Evolutionary conservation across 108 stramenopile species (phyloP), one percentile per base, ranked within the genome.

Genomic region (Skeletonema potamos): DNA sequence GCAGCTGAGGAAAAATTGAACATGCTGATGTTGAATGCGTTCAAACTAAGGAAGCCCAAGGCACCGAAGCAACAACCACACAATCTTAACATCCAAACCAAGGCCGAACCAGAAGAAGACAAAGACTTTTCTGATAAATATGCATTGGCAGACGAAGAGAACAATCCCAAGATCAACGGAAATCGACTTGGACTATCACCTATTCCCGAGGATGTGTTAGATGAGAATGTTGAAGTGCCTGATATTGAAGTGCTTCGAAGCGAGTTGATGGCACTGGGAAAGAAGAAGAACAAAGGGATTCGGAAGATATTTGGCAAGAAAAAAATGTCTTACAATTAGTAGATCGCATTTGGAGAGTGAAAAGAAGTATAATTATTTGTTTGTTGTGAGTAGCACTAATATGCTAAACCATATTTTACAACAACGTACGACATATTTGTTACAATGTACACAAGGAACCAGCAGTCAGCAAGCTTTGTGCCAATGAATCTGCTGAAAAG

Each of bases 241-340:
- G n/a, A n/a, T 6, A 41, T 41, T 15, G 39, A 41, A n/a, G 39
- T 41, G 15, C 15, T 15, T n/a, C 10, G n/a, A 4, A 41, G 39
- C 15, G 51, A 43, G 6, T 37, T 33, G 36, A 1, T 37, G 36
- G 62, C 22, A 26, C 22, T 32, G 4, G 33, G 58, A 6, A 64
- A 46, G 8, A 75, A 75, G 34, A 33, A 44, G 10, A 75, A 51
- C 54, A 75, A 67, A 32, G 74, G 74, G 3, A 39, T 67, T 13
- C 66, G 58, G 17, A 75, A 67, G n/a, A 62, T 67, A 15, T 67
- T 75, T 15, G 61, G 58, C 11, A 75, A 58, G 36, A 62, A 15
- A 26, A 64, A 27, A 11, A 29, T 51, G 6, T 51, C 18, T 24
- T 22, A 24, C 8, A 8, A 7, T 51, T 51, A 41, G 15, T 41